Conservation (phyloP, 768 basidiomycete species). For the Boletus rex-veris region DNA sequence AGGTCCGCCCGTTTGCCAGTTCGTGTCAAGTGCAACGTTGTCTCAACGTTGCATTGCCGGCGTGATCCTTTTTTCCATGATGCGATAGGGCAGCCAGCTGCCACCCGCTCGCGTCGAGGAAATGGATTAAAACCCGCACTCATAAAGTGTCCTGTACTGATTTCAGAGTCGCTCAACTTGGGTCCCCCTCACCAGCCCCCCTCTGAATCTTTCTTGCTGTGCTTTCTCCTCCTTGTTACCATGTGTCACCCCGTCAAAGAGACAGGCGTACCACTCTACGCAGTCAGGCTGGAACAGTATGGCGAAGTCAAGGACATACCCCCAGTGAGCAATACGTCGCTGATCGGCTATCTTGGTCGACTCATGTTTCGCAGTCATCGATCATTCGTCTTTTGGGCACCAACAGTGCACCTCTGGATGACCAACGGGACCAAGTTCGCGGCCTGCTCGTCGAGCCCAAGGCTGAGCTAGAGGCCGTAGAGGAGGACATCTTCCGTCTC, state of each 20-base stretch:
- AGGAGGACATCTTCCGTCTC: constrained; percentile 24
- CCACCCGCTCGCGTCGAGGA: neutral
- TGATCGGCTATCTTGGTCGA: neutral
- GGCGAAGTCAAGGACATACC: constrained; percentile 31
- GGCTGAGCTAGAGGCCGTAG: constrained; percentile 25
- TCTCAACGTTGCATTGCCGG: constrained; percentile 28
- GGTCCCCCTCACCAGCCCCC: neutral
- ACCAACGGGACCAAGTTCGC: constrained; percentile 28
- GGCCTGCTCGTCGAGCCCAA: constrained; percentile 23
- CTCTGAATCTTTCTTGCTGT: neutral
- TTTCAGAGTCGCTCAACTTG: neutral
- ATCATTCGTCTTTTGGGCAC: constrained; percentile 30
- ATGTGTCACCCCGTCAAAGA: constrained; percentile 19
- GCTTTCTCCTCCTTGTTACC: neutral
- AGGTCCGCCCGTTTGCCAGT: constrained; percentile 9
- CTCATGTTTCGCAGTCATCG: constrained; percentile 22
- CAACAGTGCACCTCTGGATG: constrained; percentile 25
- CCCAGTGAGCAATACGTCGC: constrained; percentile 15
- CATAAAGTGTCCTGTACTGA: neutral
- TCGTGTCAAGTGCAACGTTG: constrained; percentile 27
- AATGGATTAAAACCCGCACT: constrained; percentile 14
- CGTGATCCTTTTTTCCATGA: constrained; percentile 8
- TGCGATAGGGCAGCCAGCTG: constrained; percentile 8
- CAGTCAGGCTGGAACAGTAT: constrained; percentile 23
- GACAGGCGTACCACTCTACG: constrained; percentile 26